Evolutionary conservation across 805 yeast species (phyloP).

Genomic region (Sugiyamaella mastotermitis): DNA sequence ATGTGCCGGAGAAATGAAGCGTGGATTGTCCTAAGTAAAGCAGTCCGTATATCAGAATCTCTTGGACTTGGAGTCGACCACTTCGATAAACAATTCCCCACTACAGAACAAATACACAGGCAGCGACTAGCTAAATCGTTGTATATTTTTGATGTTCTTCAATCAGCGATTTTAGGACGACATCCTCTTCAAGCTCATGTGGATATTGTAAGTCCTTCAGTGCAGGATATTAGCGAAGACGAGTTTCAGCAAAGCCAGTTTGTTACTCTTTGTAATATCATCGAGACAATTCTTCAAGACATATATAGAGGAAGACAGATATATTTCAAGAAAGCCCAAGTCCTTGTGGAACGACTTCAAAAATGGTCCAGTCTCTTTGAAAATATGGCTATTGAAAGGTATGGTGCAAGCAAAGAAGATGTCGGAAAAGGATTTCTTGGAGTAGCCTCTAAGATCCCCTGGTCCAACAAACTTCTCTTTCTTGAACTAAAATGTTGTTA

Average conservation of each 20-base stretch:
- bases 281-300: slow-evolving; percentile 11
- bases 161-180: slow-evolving; percentile 10
- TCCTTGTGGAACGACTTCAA: slow-evolving; percentile 4
- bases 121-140: slow-evolving; percentile 5
- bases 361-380: slow-evolving; percentile 10
- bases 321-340: slow-evolving; percentile 10
- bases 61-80: slow-evolving; percentile 29
- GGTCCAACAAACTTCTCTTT: too few relatives aligned
- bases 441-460: slow-evolving; percentile 5
- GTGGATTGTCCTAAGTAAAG: slow-evolving; percentile 38
- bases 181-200: too few relatives aligned
- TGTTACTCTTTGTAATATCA: slow-evolving; percentile 11
- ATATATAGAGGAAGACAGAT: slow-evolving; percentile 11
- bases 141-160: slow-evolving; percentile 10
- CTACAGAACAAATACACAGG: slow-evolving; percentile 6
- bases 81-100: slow-evolving; percentile 14
- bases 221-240: slow-evolving; percentile 3
- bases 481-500: too few relatives aligned
- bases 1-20: slow-evolving; percentile 31
- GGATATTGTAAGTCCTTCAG: too few relatives aligned
- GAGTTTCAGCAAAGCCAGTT: slow-evolving; percentile 10
- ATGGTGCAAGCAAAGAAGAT: too few relatives aligned
- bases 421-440: too few relatives aligned
- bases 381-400: neutral
- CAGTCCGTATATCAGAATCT: slow-evolving; percentile 38